Conservation (phyloP, 495 filamentous ascomycete species). For the Penicillium paradoxum region DNA sequence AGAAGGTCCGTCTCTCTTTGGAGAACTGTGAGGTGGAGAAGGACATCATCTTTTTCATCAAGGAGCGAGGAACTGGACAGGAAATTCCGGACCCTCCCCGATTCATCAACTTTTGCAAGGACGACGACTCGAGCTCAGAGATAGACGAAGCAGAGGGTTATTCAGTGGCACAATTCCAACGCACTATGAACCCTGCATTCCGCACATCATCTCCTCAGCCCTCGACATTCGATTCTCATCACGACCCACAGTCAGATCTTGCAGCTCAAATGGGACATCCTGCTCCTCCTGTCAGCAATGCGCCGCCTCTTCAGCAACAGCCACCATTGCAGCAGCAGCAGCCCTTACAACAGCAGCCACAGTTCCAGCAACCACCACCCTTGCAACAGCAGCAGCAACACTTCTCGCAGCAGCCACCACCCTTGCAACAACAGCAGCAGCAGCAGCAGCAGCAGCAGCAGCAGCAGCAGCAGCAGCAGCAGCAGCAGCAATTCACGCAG, state of each 20-base stretch:
- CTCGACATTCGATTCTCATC: conserved; percentile 83
- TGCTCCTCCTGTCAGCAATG: conserved; percentile 42
- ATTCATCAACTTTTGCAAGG: conserved; percentile 97
- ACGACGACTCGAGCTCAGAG: conserved; percentile 77
- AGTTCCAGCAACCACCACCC: not conserved
- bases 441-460: not conserved
- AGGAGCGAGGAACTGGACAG: conserved; percentile 83
- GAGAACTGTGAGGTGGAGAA: conserved; percentile 96
- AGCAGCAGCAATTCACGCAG: conserved; percentile 4
- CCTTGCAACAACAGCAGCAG: not conserved
- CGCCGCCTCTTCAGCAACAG: conserved; percentile 9
- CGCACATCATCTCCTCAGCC: conserved; percentile 85
- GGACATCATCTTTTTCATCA: conserved; percentile 88
- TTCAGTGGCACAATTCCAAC: conserved; percentile 90
- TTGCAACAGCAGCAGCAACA: not conserved
- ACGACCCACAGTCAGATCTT: conserved; percentile 70
- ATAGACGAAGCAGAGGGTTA: conserved; percentile 80
- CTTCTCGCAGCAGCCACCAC: not conserved
- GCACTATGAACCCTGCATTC: conserved; percentile 92
- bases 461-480: conserved; percentile 7
- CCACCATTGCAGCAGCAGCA: not conserved
- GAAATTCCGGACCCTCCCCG: conserved; percentile 96
- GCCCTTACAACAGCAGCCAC: not conserved
- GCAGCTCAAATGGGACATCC: conserved; percentile 58
- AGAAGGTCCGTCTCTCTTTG: conserved; percentile 91